These are phyloP conservation scores for Neospora caninum DNA, from an alignment of 169 alveolate genomes.

Conservation along the genomic window DNA sequence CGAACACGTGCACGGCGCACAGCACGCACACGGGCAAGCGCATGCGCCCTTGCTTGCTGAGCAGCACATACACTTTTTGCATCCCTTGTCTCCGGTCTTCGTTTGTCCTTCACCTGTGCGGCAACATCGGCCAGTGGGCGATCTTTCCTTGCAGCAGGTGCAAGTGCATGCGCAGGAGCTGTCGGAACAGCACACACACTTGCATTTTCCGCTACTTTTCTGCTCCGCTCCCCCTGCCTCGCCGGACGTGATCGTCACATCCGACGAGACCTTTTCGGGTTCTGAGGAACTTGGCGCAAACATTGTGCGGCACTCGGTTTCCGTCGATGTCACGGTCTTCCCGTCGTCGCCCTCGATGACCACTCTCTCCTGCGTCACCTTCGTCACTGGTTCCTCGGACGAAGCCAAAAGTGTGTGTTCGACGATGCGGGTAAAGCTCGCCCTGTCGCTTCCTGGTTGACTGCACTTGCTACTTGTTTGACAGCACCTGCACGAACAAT, in stretches of 20 bases:
- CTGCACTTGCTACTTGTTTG: neutral
- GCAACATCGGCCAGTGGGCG: neutral
- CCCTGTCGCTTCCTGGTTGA: neutral
- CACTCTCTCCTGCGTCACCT: neutral
- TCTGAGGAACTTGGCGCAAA: neutral
- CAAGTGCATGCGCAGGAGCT: neutral
- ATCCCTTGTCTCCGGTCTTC: neutral
- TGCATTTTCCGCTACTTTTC: neutral
- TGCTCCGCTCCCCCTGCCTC: neutral
- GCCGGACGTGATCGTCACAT: neutral
- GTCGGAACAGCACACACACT: neutral
- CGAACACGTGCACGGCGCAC: neutral
- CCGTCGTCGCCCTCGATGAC: conserved; percentile 1
- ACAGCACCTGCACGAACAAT: neutral
- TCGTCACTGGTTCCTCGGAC: neutral
- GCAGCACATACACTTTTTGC: neutral
- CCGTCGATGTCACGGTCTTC: neutral
- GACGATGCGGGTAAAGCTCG: neutral
- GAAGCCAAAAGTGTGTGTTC: neutral
- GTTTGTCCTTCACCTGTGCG: neutral
- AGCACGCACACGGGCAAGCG: neutral
- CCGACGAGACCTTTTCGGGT: neutral
- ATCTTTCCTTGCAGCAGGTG: neutral
- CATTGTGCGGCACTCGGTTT: neutral
- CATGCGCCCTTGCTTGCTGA: neutral